Base-by-base conservation (phyloP, 345 rosid genomes). In the Raphanus sativus region DNA sequence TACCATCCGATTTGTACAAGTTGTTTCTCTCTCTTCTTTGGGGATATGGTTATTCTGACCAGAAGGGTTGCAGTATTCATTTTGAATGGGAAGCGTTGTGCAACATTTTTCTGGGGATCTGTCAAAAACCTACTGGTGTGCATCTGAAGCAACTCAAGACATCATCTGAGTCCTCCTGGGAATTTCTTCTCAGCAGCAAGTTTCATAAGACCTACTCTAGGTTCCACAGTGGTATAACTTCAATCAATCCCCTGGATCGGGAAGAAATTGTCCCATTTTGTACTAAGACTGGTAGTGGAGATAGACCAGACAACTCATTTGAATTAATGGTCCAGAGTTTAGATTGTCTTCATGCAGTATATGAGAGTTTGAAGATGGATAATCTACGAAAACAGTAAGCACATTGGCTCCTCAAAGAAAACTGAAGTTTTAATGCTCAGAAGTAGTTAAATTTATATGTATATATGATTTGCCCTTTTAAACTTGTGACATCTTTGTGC, bases 281-380 rank as follows among this genome's bases (percentile, higher is more conserved):
- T 79, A 78, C 86, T 75, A 66, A 71, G 71, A 65, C 61, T 48
- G 86, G 73, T 67, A 73, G 82, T 64, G 69, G 75, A 63, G 81
- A 79, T 66, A 80, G 69, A 76, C 77, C 75, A 62, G 84, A 75
- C 48, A 77, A 74, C 61, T 78, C 91, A 62, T 83, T 80, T 80
- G 72, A 80, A 84, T 81, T 79, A 63, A 78, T 92, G 81, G 63
- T 58, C 84, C 87, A 84, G 82, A 85, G 79, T 75, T 87, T 94
- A 84, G 92, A 85, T 81, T 85, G 89, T 71, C 83, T 92, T 76
- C 99, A 95, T 86, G 92, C 99, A 28, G 83, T 92, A 4, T 92
- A 92, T 87, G 99, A 95, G 86, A 89, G 87, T 86, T 84, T 95
- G 83, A 95, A 95, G 80, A 79, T 95, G 87, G 89, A 95, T 85